Evolutionary conservation across 2,329 filamentous ascomycete species (phyloP).

Genomic region (Penicillium griseofulvum): DNA sequence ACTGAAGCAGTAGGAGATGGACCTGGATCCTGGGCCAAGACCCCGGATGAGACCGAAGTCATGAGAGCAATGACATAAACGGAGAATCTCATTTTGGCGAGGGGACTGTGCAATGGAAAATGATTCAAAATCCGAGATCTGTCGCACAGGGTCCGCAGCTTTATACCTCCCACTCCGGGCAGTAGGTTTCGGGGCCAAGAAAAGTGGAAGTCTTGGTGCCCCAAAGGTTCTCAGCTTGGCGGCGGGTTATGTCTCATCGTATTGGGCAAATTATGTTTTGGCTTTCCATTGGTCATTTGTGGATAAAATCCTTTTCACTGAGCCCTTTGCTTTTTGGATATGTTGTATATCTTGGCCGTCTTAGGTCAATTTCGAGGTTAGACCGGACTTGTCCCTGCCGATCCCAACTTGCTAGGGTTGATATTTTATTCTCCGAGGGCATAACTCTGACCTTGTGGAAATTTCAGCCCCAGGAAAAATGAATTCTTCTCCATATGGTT

Average conservation of each 20-base stretch:
- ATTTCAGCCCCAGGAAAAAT: not conserved
- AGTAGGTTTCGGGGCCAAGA: constrained; percentile 14
- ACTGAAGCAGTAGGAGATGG: constrained; percentile 33
- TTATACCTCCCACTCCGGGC: constrained; percentile 16
- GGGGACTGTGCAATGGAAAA: not conserved
- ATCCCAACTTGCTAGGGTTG: not conserved
- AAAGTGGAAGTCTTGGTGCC: constrained; percentile 18
- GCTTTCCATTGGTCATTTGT: not conserved
- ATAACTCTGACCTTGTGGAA: no score
- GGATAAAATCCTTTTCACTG: not conserved
- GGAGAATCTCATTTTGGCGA: constrained; percentile 18
- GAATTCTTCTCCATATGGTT: not conserved
- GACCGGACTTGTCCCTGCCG: not conserved
- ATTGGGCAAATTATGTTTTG: not conserved
- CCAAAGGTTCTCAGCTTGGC: constrained; percentile 22
- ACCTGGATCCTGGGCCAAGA: constrained; percentile 22
- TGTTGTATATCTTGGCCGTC: not conserved
- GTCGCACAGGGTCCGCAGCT: not conserved
- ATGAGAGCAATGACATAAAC: constrained; percentile 13
- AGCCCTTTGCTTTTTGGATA: not conserved
- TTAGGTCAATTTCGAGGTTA: not conserved
- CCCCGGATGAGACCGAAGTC: constrained; percentile 17
- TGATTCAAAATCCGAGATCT: not conserved
- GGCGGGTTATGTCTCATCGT: not conserved
- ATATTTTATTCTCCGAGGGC: not conserved